phyloP scores from a whole-genome alignment of 768 basidiomycete species.

The Leucosporidium creatinivorum region DNA sequence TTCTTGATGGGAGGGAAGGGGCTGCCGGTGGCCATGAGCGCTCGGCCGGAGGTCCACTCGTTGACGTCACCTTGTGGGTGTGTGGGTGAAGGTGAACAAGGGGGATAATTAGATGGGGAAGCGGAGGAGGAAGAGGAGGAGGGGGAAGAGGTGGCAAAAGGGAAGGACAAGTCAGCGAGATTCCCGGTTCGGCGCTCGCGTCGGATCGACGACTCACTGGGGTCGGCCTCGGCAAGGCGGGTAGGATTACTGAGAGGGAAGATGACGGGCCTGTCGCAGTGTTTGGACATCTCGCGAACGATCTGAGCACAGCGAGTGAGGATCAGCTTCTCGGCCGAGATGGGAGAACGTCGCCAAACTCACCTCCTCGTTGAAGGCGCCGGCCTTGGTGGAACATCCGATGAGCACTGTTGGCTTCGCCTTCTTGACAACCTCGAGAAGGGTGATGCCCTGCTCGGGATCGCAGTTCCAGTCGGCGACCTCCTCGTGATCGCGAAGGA shows the following conservation, averaged over 20 bases:
- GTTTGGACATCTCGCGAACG: conserved; percentile 52
- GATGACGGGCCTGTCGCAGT: conserved; percentile 68
- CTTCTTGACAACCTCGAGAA: conserved; percentile 63
- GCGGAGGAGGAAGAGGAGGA: conserved; percentile 10
- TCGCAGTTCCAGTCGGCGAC: conserved; percentile 24
- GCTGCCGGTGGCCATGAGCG: conserved; percentile 70
- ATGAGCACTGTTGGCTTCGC: conserved; percentile 76
- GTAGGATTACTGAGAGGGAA: conserved; percentile 80
- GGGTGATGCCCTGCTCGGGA: conserved; percentile 46
- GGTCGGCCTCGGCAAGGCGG: conserved; percentile 64
- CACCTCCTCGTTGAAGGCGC: conserved; percentile 70
- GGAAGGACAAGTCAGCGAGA: no score
- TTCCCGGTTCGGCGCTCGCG: no score
- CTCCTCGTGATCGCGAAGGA: conserved; percentile 46
- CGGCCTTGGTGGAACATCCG: conserved; percentile 69
- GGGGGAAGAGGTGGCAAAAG: not conserved
- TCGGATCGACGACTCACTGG: conserved; percentile 35
- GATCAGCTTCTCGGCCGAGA: conserved; percentile 21
- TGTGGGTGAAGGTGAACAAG: no score
- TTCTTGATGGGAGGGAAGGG: conserved; percentile 69
- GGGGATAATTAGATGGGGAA: not conserved
- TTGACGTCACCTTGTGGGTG: conserved; percentile 50
- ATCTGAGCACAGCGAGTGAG: conserved; percentile 21
- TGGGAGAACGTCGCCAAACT: not conserved
- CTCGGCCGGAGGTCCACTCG: conserved; percentile 71